Evolutionary conservation across 164 flowering plant species (phyloP).

Genomic region (Vitis rotundifolia): DNA sequence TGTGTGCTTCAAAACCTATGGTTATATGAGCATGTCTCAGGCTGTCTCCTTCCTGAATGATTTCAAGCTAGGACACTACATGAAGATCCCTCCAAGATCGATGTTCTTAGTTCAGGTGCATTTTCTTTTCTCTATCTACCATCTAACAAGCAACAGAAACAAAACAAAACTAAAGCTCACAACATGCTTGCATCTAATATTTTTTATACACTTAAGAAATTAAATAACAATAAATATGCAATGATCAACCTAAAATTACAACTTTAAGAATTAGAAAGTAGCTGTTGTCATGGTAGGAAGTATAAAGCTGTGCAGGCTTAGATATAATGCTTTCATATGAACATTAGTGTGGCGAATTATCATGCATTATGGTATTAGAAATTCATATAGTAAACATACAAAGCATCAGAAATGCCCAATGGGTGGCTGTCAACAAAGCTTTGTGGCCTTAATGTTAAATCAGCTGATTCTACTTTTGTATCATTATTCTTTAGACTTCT

Average conservation of each 20-base stretch:
- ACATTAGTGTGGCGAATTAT: no score
- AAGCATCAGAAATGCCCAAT: no score
- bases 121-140: neutral
- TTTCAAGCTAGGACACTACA: conserved; percentile 69
- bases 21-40: conserved; percentile 72
- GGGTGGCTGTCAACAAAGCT: no score
- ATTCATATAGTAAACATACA: no score
- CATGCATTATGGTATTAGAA: no score
- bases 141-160: neutral
- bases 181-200: no score
- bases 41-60: conserved; percentile 67
- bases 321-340: no score
- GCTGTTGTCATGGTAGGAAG: neutral
- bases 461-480: neutral
- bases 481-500: neutral
- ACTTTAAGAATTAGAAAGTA: neutral
- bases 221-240: neutral
- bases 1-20: conserved; percentile 63
- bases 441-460: no score
- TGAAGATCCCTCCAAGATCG: conserved; percentile 78
- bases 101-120: conserved; percentile 75
- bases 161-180: neutral
- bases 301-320: neutral
- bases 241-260: neutral
- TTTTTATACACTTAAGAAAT: no score